A percentile compares a stretch with the other conserved stretches of the same genome.
These are phyloP conservation scores for Tillandsia fasciculata DNA, from an alignment of 176 grass and related monocot species.

Conservation along the genomic window DNA sequence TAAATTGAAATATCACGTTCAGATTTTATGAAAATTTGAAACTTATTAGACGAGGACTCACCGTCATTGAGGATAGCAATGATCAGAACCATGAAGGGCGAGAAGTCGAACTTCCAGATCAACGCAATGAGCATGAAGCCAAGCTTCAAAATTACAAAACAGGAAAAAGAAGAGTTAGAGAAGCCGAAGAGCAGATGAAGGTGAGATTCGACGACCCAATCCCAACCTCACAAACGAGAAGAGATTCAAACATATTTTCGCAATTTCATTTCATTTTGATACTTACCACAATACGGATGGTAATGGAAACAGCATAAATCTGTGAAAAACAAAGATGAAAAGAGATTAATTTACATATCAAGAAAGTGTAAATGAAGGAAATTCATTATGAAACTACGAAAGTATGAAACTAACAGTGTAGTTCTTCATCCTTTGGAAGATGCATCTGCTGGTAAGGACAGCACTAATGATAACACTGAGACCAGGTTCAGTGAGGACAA, in stretches of 20 bases:
- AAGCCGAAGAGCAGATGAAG: neutral
- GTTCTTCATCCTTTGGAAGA: conserved; percentile 99
- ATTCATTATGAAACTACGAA: neutral
- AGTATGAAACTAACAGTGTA: conserved; percentile 56
- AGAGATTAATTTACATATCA: neutral
- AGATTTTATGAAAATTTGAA: neutral
- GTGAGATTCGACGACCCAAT: too few relatives aligned
- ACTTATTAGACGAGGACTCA: conserved; percentile 20
- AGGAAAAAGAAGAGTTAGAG: conserved; percentile 4
- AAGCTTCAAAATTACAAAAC: conserved; percentile 41
- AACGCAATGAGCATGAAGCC: conserved; percentile 92
- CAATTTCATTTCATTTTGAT: neutral
- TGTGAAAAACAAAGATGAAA: conserved; percentile 19
- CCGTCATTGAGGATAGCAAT: conserved; percentile 98
- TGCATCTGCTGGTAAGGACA: conserved; percentile 93
- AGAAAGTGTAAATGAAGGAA: neutral
- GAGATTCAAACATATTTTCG: neutral
- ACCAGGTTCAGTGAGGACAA: conserved; percentile 91
- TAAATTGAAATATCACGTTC: neutral
- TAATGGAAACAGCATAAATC: conserved; percentile 98
- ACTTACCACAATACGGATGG: conserved; percentile 96
- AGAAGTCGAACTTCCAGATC: conserved; percentile 94
- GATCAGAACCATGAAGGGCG: conserved; percentile 97
- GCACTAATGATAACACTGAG: conserved; percentile 96
- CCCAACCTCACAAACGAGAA: too few relatives aligned